phyloP scores from a whole-genome alignment of 805 yeast genomes.

The Barnettozyma pratensis region DNA sequence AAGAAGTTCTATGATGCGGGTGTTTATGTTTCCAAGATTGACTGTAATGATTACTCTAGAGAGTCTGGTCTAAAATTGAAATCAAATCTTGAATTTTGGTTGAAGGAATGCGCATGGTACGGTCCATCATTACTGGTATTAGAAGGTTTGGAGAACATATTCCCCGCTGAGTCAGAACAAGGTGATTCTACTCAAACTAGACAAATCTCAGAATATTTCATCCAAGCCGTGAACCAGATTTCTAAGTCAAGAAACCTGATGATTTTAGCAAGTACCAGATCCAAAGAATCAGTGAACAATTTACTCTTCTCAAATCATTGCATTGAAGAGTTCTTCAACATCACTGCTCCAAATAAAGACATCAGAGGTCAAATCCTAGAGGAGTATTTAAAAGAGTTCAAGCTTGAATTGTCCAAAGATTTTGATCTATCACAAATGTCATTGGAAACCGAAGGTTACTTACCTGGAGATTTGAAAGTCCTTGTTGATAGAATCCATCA shows the following conservation, averaged over 20 bases:
- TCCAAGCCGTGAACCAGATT: conserved; percentile 40
- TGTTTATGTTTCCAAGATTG: conserved; percentile 42
- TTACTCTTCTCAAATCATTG: conserved; percentile 62
- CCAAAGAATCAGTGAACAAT: conserved; percentile 62
- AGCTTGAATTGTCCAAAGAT: conserved; percentile 31
- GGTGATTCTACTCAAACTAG: conserved; percentile 55
- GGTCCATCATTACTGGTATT: conserved; percentile 69
- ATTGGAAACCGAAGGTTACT: conserved; percentile 80
- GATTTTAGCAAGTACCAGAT: conserved; percentile 55
- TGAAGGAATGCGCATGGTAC: conserved; percentile 62
- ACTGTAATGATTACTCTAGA: conserved; percentile 54
- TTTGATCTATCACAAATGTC: conserved; percentile 49
- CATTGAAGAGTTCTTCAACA: conserved; percentile 53
- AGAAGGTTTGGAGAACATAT: conserved; percentile 72
- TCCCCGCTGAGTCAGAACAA: conserved; percentile 57
- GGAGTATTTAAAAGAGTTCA: conserved; percentile 18
- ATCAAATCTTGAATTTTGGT: conserved; percentile 38
- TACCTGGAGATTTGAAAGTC: conserved; percentile 74
- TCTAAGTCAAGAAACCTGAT: conserved; percentile 40
- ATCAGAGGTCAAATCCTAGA: conserved; percentile 46
- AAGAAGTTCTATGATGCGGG: conserved; percentile 30
- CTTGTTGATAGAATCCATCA: conserved; percentile 67
- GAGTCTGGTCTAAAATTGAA: conserved; percentile 46
- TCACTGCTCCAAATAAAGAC: conserved; percentile 66
- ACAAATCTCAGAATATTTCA: conserved; percentile 60